These are phyloP conservation scores for Boletus tylopilopsis DNA, from an alignment of 768 basidiomycete genomes.

Conservation along the genomic window DNA sequence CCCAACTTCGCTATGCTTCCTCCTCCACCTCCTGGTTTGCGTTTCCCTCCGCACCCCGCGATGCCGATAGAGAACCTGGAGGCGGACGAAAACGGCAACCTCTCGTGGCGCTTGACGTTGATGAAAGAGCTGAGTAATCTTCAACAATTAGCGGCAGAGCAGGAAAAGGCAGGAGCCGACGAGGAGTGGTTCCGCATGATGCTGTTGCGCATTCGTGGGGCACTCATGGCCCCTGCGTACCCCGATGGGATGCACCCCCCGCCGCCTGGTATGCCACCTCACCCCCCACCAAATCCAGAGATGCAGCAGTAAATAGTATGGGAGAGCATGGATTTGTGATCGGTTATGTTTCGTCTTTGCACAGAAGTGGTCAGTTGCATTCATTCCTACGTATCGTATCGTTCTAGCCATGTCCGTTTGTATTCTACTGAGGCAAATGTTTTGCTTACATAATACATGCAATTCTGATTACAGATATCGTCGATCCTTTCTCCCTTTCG, in stretches of 20 bases:
- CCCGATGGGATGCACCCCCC: conserved; percentile 37
- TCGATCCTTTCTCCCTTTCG: not conserved
- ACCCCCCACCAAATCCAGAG: conserved; percentile 33
- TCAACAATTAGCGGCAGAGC: conserved; percentile 72
- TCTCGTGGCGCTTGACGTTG: conserved; percentile 79
- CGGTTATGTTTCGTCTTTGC: conserved; percentile 5
- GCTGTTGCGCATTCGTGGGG: conserved; percentile 72
- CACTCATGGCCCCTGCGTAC: conserved; percentile 53
- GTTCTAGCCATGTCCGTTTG: conserved; percentile 2
- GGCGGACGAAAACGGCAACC: conserved; percentile 72
- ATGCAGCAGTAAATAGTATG: conserved; percentile 23
- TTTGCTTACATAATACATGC: conserved; percentile 19
- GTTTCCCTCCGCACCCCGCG: conserved; percentile 53
- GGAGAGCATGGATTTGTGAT: not conserved
- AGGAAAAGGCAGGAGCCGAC: conserved; percentile 77
- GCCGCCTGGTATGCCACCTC: conserved; percentile 35
- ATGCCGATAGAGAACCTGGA: conserved; percentile 71
- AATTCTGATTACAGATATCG: conserved; percentile 22
- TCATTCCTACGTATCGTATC: not conserved
- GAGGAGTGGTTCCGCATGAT: conserved; percentile 87
- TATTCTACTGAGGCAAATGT: not conserved
- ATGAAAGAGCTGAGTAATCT: conserved; percentile 75
- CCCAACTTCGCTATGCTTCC: conserved; percentile 68
- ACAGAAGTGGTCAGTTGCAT: conserved; percentile 1
- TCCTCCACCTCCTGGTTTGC: conserved; percentile 47